Base-by-base conservation (phyloP, 2,329 filamentous ascomycete genomes). In the Hysterium pulicare region DNA sequence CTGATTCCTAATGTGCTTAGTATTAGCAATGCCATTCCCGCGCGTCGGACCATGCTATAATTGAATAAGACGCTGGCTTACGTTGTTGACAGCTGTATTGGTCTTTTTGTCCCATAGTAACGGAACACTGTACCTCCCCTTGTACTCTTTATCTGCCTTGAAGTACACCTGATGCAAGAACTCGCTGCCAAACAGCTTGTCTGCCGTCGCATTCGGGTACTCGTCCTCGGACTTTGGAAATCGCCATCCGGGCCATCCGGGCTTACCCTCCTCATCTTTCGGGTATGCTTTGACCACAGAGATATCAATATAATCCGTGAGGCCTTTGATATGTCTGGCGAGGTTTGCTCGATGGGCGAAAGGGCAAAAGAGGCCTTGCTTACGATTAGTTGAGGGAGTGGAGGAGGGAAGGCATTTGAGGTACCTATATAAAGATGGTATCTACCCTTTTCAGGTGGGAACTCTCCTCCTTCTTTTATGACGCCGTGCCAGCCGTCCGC, bases 111-210 rank as follows among this genome's bases (percentile, higher is more conserved):
- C 81, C 81, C 80, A 84, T 0, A 84, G 68, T 2, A 81, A 50
- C 0, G 81, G 81, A 2, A 84, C 81, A 6, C 71, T 76, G 58
- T 82, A 84, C 16, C 75, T 69, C 0, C 81, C 81, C 48, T 78
- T 76, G 61, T 84, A 84, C 4, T 73, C 69, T 9, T 73, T 68
- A 50, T 84, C 79, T 2, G 75, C 79, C 43, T 71, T 74, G 64
- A 84, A 83, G 61, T 84, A 84, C 2, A 84, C 50, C 49, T 83
- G 75, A 51, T 82, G 77, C 49, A 85, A 58, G 58, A 78, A 83
- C 31, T 71, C 70, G 46, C 75, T 78, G 21, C 72, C 69, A 49
- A 79, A 84, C 4, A 84, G 68, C 22, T 75, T 71, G 54, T 86
- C 82, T 3, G 75, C 70, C 0, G 81, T 84, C 5, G 82, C 75